A percentile compares a stretch with the other conserved stretches of the same genome.
These are phyloP conservation scores for Scutellaria barbata DNA, from an alignment of 257 asterid species.

Conservation along the genomic window DNA sequence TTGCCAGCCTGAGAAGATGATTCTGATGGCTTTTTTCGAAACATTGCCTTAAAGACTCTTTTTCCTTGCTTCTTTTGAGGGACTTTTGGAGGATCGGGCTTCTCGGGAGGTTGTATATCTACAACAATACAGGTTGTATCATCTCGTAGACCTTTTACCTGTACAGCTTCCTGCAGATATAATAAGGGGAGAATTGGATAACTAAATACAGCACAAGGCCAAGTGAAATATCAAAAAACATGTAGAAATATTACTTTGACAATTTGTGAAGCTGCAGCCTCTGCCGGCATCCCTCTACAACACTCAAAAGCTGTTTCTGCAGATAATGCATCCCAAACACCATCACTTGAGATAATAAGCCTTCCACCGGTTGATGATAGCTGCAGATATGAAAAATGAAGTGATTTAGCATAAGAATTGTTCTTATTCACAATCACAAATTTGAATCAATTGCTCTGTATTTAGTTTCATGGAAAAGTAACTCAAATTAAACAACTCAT, in stretches of 20 bases:
- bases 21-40: slow-evolving; percentile 68
- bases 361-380: slow-evolving; percentile 91
- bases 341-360: slow-evolving; percentile 90
- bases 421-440: background rate
- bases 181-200: slow-evolving; percentile 26
- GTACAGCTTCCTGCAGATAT: slow-evolving; percentile 75
- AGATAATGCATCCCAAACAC: slow-evolving; percentile 97
- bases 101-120: slow-evolving; percentile 77
- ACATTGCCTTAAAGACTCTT: slow-evolving; percentile 82
- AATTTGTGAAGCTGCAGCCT: slow-evolving; percentile 88
- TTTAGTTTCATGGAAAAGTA: slow-evolving; percentile 25
- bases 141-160: slow-evolving; percentile 87
- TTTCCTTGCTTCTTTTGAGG: slow-evolving; percentile 79
- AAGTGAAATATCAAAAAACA: background rate
- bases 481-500: slow-evolving; percentile 8
- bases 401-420: slow-evolving; percentile 18
- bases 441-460: background rate
- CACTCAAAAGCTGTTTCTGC: slow-evolving; percentile 89
- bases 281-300: slow-evolving; percentile 86
- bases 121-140: slow-evolving; percentile 98
- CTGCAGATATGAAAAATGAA: slow-evolving; percentile 52
- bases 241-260: slow-evolving; percentile 61
- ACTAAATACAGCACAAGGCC: slow-evolving; percentile 14
- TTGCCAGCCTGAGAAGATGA: slow-evolving; percentile 59
- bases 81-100: slow-evolving; percentile 58